These are phyloP conservation scores for Scedosporium minutisporum DNA, from an alignment of 2,329 filamentous ascomycete genomes.

Conservation along the genomic window DNA sequence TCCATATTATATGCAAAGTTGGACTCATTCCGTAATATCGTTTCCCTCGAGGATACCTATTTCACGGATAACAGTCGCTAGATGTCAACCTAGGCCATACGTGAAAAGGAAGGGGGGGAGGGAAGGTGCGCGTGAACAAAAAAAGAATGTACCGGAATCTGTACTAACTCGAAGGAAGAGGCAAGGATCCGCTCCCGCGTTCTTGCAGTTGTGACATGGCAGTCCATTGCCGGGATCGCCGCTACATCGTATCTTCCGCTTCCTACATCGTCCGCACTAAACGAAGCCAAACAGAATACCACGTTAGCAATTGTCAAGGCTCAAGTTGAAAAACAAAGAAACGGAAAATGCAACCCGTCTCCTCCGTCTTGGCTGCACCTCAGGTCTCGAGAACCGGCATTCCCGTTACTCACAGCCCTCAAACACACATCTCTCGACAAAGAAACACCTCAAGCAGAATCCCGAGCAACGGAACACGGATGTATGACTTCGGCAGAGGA, in stretches of 20 bases:
- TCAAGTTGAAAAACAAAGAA: neutral
- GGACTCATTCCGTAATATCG: slow-evolving; percentile 21
- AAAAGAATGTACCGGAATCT: neutral
- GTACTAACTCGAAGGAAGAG: slow-evolving; percentile 68
- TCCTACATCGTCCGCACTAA: slow-evolving; percentile 81
- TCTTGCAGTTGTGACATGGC: slow-evolving; percentile 76
- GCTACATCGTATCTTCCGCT: slow-evolving; percentile 90
- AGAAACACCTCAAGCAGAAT: neutral
- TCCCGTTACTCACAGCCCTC: neutral
- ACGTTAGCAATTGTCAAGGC: neutral
- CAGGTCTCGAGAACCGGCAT: neutral
- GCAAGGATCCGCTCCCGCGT: slow-evolving; percentile 61
- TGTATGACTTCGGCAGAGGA: neutral
- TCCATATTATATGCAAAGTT: slow-evolving; percentile 27
- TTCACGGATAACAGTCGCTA: neutral
- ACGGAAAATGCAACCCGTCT: neutral
- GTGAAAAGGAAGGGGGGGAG: neutral
- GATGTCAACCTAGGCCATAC: neutral
- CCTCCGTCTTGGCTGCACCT: neutral
- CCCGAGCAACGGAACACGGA: neutral
- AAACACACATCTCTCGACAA: neutral
- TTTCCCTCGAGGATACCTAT: slow-evolving; percentile 30
- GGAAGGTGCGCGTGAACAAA: neutral
- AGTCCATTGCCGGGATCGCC: slow-evolving; percentile 69
- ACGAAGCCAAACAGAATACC: neutral